A percentile compares a stretch with the other conserved stretches of the same genome.
phyloP scores from a whole-genome alignment of 306 rosid genomes.

The Casuarina equisetifolia region DNA sequence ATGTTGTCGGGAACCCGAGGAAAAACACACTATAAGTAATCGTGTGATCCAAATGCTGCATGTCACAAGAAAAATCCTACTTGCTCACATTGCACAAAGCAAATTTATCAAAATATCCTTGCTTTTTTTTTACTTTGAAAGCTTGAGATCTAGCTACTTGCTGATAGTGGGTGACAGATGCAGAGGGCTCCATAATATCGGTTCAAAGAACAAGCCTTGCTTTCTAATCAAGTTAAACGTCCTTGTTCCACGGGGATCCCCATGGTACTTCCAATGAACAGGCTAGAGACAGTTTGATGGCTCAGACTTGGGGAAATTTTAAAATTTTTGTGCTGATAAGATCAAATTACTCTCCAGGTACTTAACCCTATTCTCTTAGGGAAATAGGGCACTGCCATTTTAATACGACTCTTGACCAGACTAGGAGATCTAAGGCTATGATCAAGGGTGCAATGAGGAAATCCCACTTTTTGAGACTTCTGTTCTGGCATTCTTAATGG shows the following conservation, averaged over 20 bases:
- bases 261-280: conserved; percentile 8
- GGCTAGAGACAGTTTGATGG: neutral
- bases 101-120: too few species aligned
- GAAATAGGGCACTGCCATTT: neutral
- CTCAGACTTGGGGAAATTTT: neutral
- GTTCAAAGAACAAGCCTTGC: neutral
- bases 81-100: neutral
- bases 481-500: neutral
- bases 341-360: neutral
- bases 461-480: neutral
- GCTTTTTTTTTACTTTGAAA: too few species aligned
- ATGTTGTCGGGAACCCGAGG: conserved; percentile 59
- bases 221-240: neutral
- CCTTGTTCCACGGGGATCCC: conserved; percentile 25
- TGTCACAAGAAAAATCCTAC: neutral
- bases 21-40: conserved; percentile 28
- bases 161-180: too few species aligned
- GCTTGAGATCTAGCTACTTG: too few species aligned
- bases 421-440: neutral
- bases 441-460: too few species aligned
- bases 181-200: conserved; percentile 18
- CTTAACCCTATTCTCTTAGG: neutral
- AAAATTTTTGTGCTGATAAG: too few species aligned
- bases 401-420: conserved; percentile 9
- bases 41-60: neutral